Evolutionary conservation across 1,139 yeast genomes (phyloP).

Genomic region (Zygosaccharomyces sapae): DNA sequence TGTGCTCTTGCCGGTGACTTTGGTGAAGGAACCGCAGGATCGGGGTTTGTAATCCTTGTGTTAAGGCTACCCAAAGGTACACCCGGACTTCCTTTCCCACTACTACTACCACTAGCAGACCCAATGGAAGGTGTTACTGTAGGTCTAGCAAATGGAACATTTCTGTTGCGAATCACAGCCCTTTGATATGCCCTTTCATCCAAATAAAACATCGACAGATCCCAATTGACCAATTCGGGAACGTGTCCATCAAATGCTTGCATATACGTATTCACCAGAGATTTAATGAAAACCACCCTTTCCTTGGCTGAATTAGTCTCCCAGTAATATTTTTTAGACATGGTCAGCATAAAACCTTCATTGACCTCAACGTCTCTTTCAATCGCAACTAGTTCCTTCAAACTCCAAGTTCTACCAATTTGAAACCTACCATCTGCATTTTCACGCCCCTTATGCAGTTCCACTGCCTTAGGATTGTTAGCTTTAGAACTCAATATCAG

Average conservation of each 20-base stretch:
- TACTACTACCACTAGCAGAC: neutral
- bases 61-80: neutral
- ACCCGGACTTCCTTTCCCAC: neutral
- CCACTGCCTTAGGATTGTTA: slow-evolving; percentile 57
- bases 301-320: slow-evolving; percentile 66
- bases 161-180: slow-evolving; percentile 23
- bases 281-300: slow-evolving; percentile 60
- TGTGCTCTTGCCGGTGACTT: slow-evolving; percentile 23
- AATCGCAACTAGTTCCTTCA: slow-evolving; percentile 62
- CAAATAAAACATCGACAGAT: slow-evolving; percentile 37
- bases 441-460: slow-evolving; percentile 82
- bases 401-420: slow-evolving; percentile 90
- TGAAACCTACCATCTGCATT: slow-evolving; percentile 72
- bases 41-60: slow-evolving; percentile 2
- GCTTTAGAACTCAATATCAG: slow-evolving; percentile 45
- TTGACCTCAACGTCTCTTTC: slow-evolving; percentile 49
- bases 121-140: slow-evolving; percentile 1
- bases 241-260: slow-evolving; percentile 63
- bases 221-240: slow-evolving; percentile 57
- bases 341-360: slow-evolving; percentile 56
- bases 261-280: slow-evolving; percentile 59
- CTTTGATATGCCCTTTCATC: slow-evolving; percentile 38
- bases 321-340: slow-evolving; percentile 88
- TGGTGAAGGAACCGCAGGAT: slow-evolving; percentile 3
- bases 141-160: slow-evolving; percentile 5